Percentiles rank a stretch among this genome's conserved stretches.
Conservation (phyloP, 345 rosid genomes). For the Camelina neglecta region DNA sequence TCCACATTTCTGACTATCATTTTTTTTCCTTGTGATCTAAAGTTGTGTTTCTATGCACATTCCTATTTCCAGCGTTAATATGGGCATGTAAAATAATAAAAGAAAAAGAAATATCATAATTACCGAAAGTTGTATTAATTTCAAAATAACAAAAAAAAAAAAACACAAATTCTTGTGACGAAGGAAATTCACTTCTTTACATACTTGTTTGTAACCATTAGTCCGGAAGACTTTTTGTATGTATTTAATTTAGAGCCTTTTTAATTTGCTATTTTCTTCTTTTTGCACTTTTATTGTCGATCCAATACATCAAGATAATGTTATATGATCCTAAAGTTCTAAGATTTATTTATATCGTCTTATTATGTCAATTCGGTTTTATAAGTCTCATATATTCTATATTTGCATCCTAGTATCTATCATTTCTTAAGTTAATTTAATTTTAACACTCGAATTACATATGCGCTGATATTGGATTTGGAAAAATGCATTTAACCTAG, state of each 20-base stretch:
- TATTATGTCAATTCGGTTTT: not conserved
- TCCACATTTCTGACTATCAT: not conserved
- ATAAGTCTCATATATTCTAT: not conserved
- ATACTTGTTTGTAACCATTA: too few species aligned
- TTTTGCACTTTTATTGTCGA: too few species aligned
- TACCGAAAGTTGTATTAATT: not conserved
- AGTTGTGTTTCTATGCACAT: constrained; percentile 14
- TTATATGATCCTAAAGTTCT: not conserved
- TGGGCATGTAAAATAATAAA: constrained; percentile 19
- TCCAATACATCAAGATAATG: not conserved
- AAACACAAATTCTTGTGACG: too few species aligned
- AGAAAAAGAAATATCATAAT: not conserved
- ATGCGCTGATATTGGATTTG: not conserved
- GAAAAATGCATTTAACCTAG: constrained; percentile 34
- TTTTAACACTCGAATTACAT: not conserved
- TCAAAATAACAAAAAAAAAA: not conserved
- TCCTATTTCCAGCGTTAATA: not conserved
- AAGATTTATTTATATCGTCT: not conserved
- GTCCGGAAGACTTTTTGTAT: too few species aligned
- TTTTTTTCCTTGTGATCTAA: not conserved
- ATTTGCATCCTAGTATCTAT: not conserved
- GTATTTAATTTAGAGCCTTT: too few species aligned
- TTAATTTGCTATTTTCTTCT: too few species aligned
- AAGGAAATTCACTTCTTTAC: too few species aligned
- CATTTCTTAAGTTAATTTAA: not conserved